A percentile compares a stretch with the other conserved stretches of the same genome.
Evolutionary conservation across 1,284 basidiomycete genomes (phyloP).

Genomic region (Cutaneotrichosporon sp.): DNA sequence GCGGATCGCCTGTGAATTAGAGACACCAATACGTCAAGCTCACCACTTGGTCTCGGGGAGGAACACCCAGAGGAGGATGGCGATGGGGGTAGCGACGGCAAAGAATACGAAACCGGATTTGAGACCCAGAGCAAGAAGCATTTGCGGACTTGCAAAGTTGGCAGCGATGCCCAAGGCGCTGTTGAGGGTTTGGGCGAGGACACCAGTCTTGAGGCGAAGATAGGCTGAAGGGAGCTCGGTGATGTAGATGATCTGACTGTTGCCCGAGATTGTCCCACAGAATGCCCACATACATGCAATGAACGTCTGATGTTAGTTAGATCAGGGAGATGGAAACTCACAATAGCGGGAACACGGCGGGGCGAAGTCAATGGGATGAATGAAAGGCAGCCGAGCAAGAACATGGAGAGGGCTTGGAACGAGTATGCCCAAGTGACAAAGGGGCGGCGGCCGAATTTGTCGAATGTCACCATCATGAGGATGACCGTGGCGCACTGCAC

Average conservation of each 20-base stretch:
- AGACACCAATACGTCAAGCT: not conserved
- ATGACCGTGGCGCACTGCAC: conserved; percentile 16
- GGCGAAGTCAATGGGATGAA: not conserved
- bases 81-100: conserved; percentile 26
- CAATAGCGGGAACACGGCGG: not conserved
- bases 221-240: conserved; percentile 32
- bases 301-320: not conserved
- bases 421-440: conserved; percentile 13
- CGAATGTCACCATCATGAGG: conserved; percentile 15
- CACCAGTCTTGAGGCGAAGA: conserved; percentile 31
- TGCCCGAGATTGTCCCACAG: conserved; percentile 4
- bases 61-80: conserved; percentile 30
- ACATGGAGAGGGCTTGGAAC: conserved; percentile 14
- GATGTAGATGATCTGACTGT: conserved; percentile 22
- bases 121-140: conserved; percentile 27
- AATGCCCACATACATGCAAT: not conserved
- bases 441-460: conserved; percentile 29
- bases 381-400: conserved; percentile 9
- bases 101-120: conserved; percentile 32
- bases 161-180: conserved; percentile 27
- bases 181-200: conserved; percentile 23
- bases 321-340: not conserved
- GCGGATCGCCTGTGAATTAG: conserved; percentile 12
- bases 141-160: conserved; percentile 30
- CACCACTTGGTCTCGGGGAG: conserved; percentile 33